Evolutionary conservation across 352 stramenopile genomes (phyloP).

Genomic region (Globisporangium irregulare): DNA sequence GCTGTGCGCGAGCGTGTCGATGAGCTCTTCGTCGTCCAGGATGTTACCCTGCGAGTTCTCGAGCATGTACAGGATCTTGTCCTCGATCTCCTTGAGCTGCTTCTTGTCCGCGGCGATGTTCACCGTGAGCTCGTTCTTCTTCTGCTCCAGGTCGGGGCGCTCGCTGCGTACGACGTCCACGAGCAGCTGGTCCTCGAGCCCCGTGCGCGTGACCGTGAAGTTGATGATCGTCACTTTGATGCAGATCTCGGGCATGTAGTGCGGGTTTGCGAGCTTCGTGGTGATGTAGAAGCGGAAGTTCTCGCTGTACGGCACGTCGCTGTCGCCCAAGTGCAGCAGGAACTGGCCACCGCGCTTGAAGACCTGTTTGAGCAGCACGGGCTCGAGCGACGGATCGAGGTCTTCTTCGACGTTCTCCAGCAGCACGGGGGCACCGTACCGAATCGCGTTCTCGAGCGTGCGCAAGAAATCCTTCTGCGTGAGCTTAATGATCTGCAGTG

Average conservation of each 20-base stretch:
- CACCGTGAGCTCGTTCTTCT: constrained; percentile 92
- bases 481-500: constrained; percentile 93
- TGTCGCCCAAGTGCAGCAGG: constrained; percentile 89
- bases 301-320: constrained; percentile 90
- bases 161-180: constrained; percentile 92
- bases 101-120: constrained; percentile 92
- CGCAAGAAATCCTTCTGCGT: constrained; percentile 90
- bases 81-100: constrained; percentile 93
- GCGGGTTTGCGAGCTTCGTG: constrained; percentile 92
- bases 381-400: constrained; percentile 91
- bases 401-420: constrained; percentile 94
- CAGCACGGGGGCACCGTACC: constrained; percentile 89
- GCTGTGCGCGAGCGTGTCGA: constrained; percentile 87
- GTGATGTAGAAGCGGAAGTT: constrained; percentile 94
- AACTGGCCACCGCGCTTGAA: constrained; percentile 91
- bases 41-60: constrained; percentile 93
- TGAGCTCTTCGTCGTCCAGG: constrained; percentile 92
- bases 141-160: constrained; percentile 88
- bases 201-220: constrained; percentile 92
- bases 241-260: constrained; percentile 95
- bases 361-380: constrained; percentile 91
- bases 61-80: constrained; percentile 94
- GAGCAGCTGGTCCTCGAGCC: constrained; percentile 91
- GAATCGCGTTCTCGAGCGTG: constrained; percentile 91
- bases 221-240: constrained; percentile 96